Evolutionary conservation across 139 green algal genomes (phyloP).

Genomic region (Eudorina sp.): DNA sequence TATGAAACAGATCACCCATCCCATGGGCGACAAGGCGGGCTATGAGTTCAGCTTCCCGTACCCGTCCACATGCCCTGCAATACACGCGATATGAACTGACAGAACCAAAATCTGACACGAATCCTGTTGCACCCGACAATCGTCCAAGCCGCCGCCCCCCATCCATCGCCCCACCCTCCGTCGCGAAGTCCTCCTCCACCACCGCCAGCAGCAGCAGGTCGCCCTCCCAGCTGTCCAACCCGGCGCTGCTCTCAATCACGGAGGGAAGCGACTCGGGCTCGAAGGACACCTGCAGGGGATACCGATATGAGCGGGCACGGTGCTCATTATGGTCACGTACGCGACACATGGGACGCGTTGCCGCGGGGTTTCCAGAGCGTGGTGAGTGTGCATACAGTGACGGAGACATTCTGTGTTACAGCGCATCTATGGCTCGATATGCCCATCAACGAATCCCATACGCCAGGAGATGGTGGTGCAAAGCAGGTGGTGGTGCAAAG

Average conservation of each 20-base stretch:
- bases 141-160: neutral
- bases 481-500: neutral
- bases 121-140: no score
- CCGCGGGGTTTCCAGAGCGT: neutral
- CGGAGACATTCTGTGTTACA: neutral
- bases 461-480: neutral
- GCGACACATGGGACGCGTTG: neutral
- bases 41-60: no score
- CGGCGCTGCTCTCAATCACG: neutral
- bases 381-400: neutral
- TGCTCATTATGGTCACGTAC: neutral
- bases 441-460: neutral
- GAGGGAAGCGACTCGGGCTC: conserved; percentile 58
- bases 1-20: no score
- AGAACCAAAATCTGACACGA: no score
- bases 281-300: conserved; percentile 15
- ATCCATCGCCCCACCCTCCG: conserved; percentile 36
- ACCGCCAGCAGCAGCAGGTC: conserved; percentile 85
- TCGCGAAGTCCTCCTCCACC: conserved; percentile 74
- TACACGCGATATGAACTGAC: no score
- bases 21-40: no score
- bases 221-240: conserved; percentile 57
- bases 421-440: neutral
- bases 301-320: neutral
- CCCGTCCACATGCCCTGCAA: no score